Percentiles rank a stretch among this genome's conserved stretches.
Evolutionary conservation across 1,284 basidiomycete genomes (phyloP).

Genomic region (Sporisorium iseilematis-ciliati): DNA sequence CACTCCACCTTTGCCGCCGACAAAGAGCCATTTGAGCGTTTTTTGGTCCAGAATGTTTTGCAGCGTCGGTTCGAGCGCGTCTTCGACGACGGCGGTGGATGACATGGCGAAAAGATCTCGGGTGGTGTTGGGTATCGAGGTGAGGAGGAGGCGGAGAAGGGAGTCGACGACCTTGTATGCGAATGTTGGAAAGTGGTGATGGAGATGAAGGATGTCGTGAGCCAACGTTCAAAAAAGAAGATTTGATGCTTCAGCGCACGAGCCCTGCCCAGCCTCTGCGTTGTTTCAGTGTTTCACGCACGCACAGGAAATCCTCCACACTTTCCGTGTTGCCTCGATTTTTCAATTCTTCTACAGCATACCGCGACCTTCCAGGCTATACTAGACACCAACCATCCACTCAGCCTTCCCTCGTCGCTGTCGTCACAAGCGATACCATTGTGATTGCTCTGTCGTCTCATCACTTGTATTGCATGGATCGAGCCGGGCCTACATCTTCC

Average conservation of each 20-base stretch:
- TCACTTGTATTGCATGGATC: too few relatives aligned
- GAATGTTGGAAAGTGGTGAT: too few relatives aligned
- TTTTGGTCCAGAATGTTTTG: conserved; percentile 68
- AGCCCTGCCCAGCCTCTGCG: background rate
- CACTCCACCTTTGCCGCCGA: conserved; percentile 69
- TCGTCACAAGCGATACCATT: too few relatives aligned
- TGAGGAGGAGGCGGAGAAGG: background rate
- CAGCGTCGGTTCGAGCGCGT: conserved; percentile 61
- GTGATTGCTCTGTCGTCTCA: background rate
- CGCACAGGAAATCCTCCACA: conserved; percentile 25
- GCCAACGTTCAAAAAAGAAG: conserved; percentile 11
- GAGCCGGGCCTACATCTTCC: conserved; percentile 74
- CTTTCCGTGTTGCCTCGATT: conserved; percentile 16
- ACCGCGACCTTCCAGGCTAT: conserved; percentile 38
- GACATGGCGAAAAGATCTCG: conserved; percentile 4
- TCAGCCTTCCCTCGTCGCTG: too few relatives aligned
- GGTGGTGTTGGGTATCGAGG: background rate
- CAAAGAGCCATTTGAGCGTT: conserved; percentile 69
- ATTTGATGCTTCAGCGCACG: conserved; percentile 11
- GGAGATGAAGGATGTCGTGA: conserved; percentile 31
- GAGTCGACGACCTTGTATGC: background rate
- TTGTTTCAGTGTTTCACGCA: background rate
- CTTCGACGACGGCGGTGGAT: conserved; percentile 54
- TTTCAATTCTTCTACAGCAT: conserved; percentile 22
- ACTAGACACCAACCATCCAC: conserved; percentile 5